Base-by-base conservation (phyloP, 371 early-diverging fungal species). In the Actinomortierella ambigua region DNA sequence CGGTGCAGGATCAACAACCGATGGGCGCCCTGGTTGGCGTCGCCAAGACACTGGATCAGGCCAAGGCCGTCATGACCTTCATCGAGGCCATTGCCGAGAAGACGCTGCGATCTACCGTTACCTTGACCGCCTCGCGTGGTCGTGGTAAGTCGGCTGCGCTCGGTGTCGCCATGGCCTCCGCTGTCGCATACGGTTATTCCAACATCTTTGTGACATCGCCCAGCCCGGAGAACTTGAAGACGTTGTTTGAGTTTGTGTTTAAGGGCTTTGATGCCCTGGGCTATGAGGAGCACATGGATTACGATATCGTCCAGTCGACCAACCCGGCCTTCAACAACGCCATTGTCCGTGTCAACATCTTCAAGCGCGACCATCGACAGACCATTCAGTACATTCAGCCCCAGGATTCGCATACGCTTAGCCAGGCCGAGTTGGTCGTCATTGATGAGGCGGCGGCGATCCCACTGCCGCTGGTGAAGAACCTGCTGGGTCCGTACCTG, bases 391-490 rank as follows among this genome's bases (percentile, higher is more conserved):
- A 96, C 70, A 96, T 99, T 68, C 95, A 94, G 76, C 99, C 98
- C 27, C 90, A 94, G 76, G 98, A 98, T 73, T 87, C 92, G 44
- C 91, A 90, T 64, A 91, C 93, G 0, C 86, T 98, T 49, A 90
- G 95, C 27, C 98, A 98, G 79, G 97, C 97, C 15, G 99, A 99
- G 81, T 81, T 99, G 59, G 78, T 99, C 6, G 96, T 99, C 3
- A 97, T 99, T 76, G 99, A 99, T 79, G 99, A 99, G 83, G 99
- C 99, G 23, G 99, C 99, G 18, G 99, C 99, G 22, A 98, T 99
- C 77, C 99, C 99, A 41, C 80, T 98, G 54, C 94, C 99, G 6
- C 60, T 94, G 47, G 97, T 99, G 8, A 91, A 90, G 76, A 89
- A 88, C 34, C 85, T 99, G 27, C 77, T 99, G 59, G 97, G 97